Evolutionary conservation across 2,329 filamentous ascomycete genomes (phyloP).

Genomic region (Penicillium sp.): DNA sequence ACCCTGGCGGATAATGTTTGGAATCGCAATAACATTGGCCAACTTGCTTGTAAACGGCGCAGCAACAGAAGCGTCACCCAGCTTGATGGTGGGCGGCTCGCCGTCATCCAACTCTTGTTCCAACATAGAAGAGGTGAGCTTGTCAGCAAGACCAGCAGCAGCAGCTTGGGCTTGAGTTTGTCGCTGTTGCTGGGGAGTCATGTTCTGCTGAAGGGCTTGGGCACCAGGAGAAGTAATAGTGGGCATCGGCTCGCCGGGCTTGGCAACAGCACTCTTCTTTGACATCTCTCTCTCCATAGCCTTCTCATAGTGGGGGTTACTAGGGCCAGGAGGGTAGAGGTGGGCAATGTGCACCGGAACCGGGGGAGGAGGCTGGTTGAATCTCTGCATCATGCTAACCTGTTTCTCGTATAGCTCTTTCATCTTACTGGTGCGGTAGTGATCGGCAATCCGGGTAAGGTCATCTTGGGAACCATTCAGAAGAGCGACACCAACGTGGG

Average conservation of each 20-base stretch:
- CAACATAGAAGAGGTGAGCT: constrained; percentile 83
- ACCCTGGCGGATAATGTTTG: constrained; percentile 97
- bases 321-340: constrained; percentile 84
- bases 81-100: constrained; percentile 92
- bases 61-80: constrained; percentile 94
- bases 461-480: constrained; percentile 94
- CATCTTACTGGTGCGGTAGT: constrained; percentile 93
- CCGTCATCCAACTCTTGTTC: constrained; percentile 82
- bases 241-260: constrained; percentile 57
- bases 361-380: constrained; percentile 91
- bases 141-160: constrained; percentile 78
- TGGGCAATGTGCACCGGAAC: constrained; percentile 92
- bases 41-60: constrained; percentile 98
- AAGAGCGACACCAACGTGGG: constrained; percentile 92
- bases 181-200: constrained; percentile 52
- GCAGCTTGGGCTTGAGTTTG: constrained; percentile 64
- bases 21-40: constrained; percentile 92
- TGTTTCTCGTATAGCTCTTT: constrained; percentile 99
- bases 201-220: constrained; percentile 57
- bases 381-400: constrained; percentile 82
- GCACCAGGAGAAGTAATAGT: constrained; percentile 68
- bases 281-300: constrained; percentile 83
- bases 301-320: constrained; percentile 91
- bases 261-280: constrained; percentile 69
- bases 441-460: constrained; percentile 85